These are phyloP conservation scores for Talaromyces thailandensis DNA, from an alignment of 495 filamentous ascomycete genomes.

Conservation along the genomic window DNA sequence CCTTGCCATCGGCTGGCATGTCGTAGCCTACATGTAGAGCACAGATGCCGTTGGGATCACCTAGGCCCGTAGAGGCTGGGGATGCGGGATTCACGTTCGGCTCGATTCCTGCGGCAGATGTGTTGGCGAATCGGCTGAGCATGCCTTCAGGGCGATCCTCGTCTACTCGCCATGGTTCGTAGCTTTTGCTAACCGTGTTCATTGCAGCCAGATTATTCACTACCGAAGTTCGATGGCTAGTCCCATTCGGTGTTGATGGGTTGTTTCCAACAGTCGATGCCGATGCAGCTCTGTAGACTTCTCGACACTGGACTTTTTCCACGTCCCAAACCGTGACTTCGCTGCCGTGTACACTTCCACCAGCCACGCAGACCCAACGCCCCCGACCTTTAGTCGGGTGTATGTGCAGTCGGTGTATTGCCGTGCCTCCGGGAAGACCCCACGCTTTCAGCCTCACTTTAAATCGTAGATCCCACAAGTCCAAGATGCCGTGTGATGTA, in stretches of 20 bases:
- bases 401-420: conserved; percentile 71
- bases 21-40: conserved; percentile 44
- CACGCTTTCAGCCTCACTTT: conserved; percentile 77
- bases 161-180: conserved; percentile 84
- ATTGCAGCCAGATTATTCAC: conserved; percentile 32
- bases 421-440: conserved; percentile 72
- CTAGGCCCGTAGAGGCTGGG: conserved; percentile 19
- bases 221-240: conserved; percentile 9
- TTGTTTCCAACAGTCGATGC: conserved; percentile 2
- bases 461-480: conserved; percentile 96
- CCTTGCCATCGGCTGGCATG: conserved; percentile 31
- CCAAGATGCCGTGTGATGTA: conserved; percentile 86
- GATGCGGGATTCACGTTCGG: conserved; percentile 21
- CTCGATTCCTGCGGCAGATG: conserved; percentile 39
- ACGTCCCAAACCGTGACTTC: conserved; percentile 96
- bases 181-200: conserved; percentile 52
- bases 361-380: conserved; percentile 76
- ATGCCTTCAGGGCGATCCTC: conserved; percentile 83
- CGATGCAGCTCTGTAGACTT: conserved; percentile 65
- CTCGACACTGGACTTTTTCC: conserved; percentile 79
- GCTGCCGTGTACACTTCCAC: conserved; percentile 74
- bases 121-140: conserved; percentile 76
- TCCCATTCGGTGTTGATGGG: neutral
- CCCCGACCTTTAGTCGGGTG: conserved; percentile 70
- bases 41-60: conserved; percentile 50